Base-by-base conservation (phyloP, 768 basidiomycete species). In the Tricholoma hemisulphureum region DNA sequence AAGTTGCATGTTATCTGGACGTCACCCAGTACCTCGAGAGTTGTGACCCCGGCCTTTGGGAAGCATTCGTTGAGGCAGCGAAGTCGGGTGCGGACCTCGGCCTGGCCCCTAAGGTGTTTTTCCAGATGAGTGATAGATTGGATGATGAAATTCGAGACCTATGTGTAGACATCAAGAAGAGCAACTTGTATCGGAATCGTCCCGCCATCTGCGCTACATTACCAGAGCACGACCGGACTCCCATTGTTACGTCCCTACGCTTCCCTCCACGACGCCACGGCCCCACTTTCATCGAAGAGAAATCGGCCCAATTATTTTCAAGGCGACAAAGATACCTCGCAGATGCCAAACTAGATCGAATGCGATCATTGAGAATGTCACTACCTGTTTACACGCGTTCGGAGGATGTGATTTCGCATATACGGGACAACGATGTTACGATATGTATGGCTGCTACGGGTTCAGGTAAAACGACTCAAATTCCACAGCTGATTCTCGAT, bases 381-480 rank as follows among this genome's bases (percentile, higher is more conserved):
- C 80, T 98, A 1, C 95, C 95, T 11, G 88, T 98, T 10, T 85
- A 83, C 60, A 79, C 86, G 16, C 82, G 86, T 59, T 80, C 88
- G 2, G 75, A 79, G 4, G 81, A 88, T 9, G 79, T 97, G 39
- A 67, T 96, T 51, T 68, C 79, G 2, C 86, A 88, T 59, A 85
- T 98, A 62, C 73, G 77, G 18, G 73, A 82, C 28, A 85, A 96
- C 70, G 90, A 94, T 13, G 93, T 97, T 57, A 91, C 91, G 0
- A 86, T 96, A 63, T 86, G 88, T 63, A 89, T 93, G 87, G 93
- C 93, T 48, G 84, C 89, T 6, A 94, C 94, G 2, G 93, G 93
- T 32, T 94, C 92, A 1, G 93, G 95, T 1, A 97, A 97, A 76
- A 96, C 93, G 6, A 97, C 95, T 0, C 95, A 98, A 71, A 84